Evolutionary conservation across 441 rosid species (phyloP).

Genomic region (Gossypium aridum): DNA sequence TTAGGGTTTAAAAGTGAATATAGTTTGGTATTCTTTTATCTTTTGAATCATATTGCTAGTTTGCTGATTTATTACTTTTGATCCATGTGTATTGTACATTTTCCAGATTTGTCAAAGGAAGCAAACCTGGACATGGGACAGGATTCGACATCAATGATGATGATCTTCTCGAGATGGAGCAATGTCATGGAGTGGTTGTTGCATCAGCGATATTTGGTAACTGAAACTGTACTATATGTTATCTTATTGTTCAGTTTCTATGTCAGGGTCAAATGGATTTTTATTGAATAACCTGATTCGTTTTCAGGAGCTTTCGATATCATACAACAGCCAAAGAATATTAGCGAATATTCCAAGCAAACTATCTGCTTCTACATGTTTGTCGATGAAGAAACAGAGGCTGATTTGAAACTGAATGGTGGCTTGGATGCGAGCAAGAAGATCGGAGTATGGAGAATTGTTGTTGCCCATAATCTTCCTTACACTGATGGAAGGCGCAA

Average conservation of each 20-base stretch:
- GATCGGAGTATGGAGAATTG: conserved; percentile 78
- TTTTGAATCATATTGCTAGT: background rate
- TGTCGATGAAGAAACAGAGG: conserved; percentile 85
- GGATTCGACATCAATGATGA: conserved; percentile 72
- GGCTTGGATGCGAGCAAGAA: conserved; percentile 42
- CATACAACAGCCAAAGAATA: conserved; percentile 71
- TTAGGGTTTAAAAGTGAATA: background rate
- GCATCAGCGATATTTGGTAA: conserved; percentile 89
- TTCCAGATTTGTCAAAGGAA: conserved; percentile 73
- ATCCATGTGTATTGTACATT: conserved; percentile 5
- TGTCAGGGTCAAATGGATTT: conserved; percentile 8
- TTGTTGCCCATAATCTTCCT: conserved; percentile 71
- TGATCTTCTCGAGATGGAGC: conserved; percentile 76
- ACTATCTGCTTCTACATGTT: conserved; percentile 82
- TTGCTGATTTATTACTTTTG: conserved; percentile 6
- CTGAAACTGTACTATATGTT: conserved; percentile 12
- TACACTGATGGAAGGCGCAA: conserved; percentile 76
- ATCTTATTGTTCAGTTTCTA: conserved; percentile 6
- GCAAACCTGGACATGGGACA: conserved; percentile 62
- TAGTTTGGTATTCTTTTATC: background rate
- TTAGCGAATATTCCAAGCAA: conserved; percentile 60
- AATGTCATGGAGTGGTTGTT: conserved; percentile 75
- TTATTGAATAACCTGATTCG: conserved; percentile 18
- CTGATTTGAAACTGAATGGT: conserved; percentile 50
- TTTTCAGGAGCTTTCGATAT: conserved; percentile 75